A percentile compares a stretch with the other conserved stretches of the same genome.
Evolutionary conservation across 2,329 filamentous ascomycete genomes (phyloP).

Genomic region (Pyrenophora teres): DNA sequence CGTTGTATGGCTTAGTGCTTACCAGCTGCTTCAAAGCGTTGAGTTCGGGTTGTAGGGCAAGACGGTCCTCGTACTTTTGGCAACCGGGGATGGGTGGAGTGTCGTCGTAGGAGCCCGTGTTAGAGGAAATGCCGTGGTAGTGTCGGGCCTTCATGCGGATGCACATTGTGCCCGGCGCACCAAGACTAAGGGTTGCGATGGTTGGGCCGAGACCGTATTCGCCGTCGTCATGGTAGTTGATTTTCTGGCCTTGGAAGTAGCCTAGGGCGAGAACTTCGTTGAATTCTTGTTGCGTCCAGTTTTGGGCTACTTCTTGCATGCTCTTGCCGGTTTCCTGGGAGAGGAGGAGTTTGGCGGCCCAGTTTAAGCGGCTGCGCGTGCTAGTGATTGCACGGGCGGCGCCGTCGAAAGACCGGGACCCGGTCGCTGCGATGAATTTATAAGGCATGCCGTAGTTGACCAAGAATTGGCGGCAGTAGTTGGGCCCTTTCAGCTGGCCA

Average conservation of each 20-base stretch:
- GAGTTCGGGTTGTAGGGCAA: conserved; percentile 38
- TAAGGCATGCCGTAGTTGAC: conserved; percentile 68
- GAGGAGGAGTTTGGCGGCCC: conserved; percentile 57
- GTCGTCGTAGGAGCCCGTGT: conserved; percentile 40
- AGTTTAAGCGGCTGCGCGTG: conserved; percentile 59
- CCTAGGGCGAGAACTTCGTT: conserved; percentile 68
- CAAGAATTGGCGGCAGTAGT: conserved; percentile 58
- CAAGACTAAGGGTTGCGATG: conserved; percentile 64
- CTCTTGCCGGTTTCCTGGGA: conserved; percentile 23
- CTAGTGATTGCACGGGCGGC: conserved; percentile 53
- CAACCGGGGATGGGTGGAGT: conserved; percentile 38
- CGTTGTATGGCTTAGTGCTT: conserved; percentile 27
- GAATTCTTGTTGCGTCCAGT: conserved; percentile 51
- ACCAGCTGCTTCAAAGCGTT: conserved; percentile 18
- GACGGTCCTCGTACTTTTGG: conserved; percentile 42
- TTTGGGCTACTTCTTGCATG: conserved; percentile 7
- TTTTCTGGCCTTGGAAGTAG: conserved; percentile 65
- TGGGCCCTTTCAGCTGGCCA: conserved; percentile 47
- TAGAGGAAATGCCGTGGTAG: conserved; percentile 42
- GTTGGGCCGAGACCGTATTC: conserved; percentile 66
- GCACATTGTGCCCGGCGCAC: conserved; percentile 62
- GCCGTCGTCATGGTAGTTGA: conserved; percentile 69
- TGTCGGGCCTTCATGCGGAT: conserved; percentile 62
- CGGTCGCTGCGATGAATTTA: conserved; percentile 65
- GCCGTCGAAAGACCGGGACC: conserved; percentile 28